phyloP scores from a whole-genome alignment of 495 filamentous ascomycete species.

The Aspergillus wentii region DNA sequence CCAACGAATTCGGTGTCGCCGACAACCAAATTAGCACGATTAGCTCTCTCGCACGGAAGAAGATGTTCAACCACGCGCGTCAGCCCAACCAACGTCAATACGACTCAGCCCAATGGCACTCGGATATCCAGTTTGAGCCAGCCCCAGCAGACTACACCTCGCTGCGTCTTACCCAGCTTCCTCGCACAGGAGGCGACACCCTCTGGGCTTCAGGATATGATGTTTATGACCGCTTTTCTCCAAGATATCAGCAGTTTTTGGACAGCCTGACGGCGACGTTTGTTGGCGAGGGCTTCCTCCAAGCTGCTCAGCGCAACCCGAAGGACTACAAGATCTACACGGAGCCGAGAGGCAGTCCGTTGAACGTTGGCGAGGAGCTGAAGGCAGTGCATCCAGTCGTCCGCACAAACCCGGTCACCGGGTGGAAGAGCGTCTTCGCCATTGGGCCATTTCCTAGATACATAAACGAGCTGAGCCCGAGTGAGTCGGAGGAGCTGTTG shows the following conservation, averaged over 20 bases:
- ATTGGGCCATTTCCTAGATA: conserved; percentile 54
- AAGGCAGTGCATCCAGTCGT: conserved; percentile 65
- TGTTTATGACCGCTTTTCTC: conserved; percentile 69
- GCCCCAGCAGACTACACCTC: conserved; percentile 64
- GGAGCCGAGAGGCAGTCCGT: conserved; percentile 56
- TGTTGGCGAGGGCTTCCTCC: conserved; percentile 54
- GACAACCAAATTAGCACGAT: conserved; percentile 75
- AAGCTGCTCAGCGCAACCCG: conserved; percentile 46
- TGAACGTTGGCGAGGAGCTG: conserved; percentile 60
- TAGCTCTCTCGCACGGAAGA: conserved; percentile 52
- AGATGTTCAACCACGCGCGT: conserved; percentile 44
- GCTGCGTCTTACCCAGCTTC: conserved; percentile 56
- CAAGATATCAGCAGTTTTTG: conserved; percentile 59
- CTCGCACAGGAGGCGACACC: conserved; percentile 67
- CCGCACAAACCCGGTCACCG: conserved; percentile 80
- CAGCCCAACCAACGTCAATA: too few species aligned
- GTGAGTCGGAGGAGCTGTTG: conserved; percentile 57
- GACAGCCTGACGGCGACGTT: conserved; percentile 65
- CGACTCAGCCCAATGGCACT: too few species aligned
- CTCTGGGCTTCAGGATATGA: conserved; percentile 79
- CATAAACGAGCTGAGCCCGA: conserved; percentile 60
- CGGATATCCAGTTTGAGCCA: conserved; percentile 69
- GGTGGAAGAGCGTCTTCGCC: conserved; percentile 72
- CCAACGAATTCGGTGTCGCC: conserved; percentile 54
- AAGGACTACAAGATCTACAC: conserved; percentile 53